Percentiles rank a stretch among this genome's conserved stretches.
Evolutionary conservation across 768 basidiomycete species (phyloP).

Genomic region (Postia placenta): DNA sequence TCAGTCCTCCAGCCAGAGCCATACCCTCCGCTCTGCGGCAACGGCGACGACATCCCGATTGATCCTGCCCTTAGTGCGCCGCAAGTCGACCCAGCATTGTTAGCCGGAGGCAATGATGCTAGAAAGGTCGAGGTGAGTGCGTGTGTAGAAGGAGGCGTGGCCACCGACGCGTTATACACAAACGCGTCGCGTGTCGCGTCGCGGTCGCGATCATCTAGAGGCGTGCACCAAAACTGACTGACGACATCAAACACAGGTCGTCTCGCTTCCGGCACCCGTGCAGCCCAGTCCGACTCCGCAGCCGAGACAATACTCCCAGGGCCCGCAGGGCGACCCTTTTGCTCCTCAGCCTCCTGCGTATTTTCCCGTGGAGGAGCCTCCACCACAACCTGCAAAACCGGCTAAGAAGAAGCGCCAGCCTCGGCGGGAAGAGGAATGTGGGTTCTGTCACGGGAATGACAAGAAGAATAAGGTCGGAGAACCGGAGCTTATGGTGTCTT

Average conservation of each 20-base stretch:
- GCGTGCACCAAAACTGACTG: slow-evolving; percentile 10
- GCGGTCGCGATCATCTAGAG: slow-evolving; percentile 19
- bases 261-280: slow-evolving; percentile 10
- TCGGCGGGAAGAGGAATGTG: slow-evolving; percentile 61
- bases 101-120: slow-evolving; percentile 9
- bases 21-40: slow-evolving; percentile 50
- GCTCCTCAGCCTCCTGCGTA: slow-evolving; percentile 57
- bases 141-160: slow-evolving; percentile 1
- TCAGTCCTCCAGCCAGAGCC: slow-evolving; percentile 48
- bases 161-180: slow-evolving; percentile 17
- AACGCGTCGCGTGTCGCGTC: slow-evolving; percentile 75
- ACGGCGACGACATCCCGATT: slow-evolving; percentile 65
- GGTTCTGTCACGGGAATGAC: slow-evolving; percentile 71
- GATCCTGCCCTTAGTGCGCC: slow-evolving; percentile 59
- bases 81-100: slow-evolving; percentile 21
- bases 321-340: slow-evolving; percentile 80
- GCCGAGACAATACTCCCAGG: slow-evolving; percentile 55
- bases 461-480: slow-evolving; percentile 48
- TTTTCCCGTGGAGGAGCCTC: slow-evolving; percentile 39
- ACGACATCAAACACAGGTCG: slow-evolving; percentile 12
- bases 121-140: slow-evolving; percentile 15
- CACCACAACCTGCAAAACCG: slow-evolving; percentile 32
- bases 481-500: slow-evolving; percentile 70
- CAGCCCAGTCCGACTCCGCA: slow-evolving; percentile 15
- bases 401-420: slow-evolving; percentile 40